Conservation (phyloP, 2,329 filamentous ascomycete genomes). For the Trichophyton equinum region DNA sequence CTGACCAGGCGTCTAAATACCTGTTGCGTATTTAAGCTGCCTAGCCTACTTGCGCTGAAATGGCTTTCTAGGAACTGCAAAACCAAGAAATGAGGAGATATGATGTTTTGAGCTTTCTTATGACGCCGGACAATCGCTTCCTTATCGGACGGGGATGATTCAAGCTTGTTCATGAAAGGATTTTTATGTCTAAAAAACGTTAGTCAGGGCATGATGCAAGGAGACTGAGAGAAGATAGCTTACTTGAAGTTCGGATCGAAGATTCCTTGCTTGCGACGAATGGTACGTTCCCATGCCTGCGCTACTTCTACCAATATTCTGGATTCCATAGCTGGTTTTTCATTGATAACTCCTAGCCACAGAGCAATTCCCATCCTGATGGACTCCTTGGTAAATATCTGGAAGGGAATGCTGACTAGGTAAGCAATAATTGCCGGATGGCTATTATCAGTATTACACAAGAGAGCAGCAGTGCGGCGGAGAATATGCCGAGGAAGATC, state of each 20-base stretch:
- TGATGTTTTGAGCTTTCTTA: conserved; percentile 64
- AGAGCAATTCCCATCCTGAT: conserved; percentile 91
- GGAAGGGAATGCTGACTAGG: conserved; percentile 84
- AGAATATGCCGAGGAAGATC: conserved; percentile 69
- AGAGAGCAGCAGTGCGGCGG: conserved; percentile 68
- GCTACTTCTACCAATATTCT: conserved; percentile 76
- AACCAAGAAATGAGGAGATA: conserved; percentile 74
- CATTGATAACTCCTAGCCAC: conserved; percentile 94
- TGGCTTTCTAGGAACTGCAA: conserved; percentile 87
- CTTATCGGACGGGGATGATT: conserved; percentile 85
- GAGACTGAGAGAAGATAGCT: conserved; percentile 19
- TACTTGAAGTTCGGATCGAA: conserved; percentile 61
- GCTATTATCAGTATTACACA: conserved; percentile 65
- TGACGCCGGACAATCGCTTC: conserved; percentile 60
- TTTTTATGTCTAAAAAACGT: conserved; percentile 47
- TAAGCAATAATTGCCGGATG: conserved; percentile 72
- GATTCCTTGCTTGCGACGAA: conserved; percentile 64
- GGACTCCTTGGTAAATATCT: conserved; percentile 83
- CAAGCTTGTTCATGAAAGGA: conserved; percentile 80
- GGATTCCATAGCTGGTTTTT: conserved; percentile 79
- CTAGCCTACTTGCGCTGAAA: conserved; percentile 82
- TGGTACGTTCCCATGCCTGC: conserved; percentile 78
- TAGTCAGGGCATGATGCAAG: not conserved
- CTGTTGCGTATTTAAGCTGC: conserved; percentile 66
- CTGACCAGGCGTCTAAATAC: conserved; percentile 72